A percentile compares a stretch with the other conserved stretches of the same genome.
Evolutionary conservation across 1,284 basidiomycete genomes (phyloP).

Genomic region (Boletellus deceptivus): DNA sequence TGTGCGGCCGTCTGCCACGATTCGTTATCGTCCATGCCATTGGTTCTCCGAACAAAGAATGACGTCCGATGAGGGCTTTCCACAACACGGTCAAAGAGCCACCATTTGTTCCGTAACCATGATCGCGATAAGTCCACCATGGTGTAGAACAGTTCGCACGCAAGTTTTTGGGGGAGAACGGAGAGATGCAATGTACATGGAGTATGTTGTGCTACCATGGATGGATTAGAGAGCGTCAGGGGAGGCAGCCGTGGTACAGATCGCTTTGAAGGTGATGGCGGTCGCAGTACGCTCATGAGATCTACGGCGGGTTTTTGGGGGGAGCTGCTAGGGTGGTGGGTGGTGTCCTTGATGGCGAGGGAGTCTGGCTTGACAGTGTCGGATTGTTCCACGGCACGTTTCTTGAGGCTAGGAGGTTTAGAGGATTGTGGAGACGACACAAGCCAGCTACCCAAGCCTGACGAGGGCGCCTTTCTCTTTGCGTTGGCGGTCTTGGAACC

Average conservation of each 20-base stretch:
- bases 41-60: constrained; percentile 62
- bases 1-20: constrained; percentile 63
- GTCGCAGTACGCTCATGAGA: constrained; percentile 56
- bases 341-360: constrained; percentile 19
- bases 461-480: constrained; percentile 45
- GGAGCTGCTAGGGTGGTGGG: constrained; percentile 12
- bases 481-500: constrained; percentile 13
- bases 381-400: constrained; percentile 6
- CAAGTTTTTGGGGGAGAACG: constrained; percentile 67
- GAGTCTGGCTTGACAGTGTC: constrained; percentile 1
- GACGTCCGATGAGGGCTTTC: constrained; percentile 83
- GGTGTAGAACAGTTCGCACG: constrained; percentile 65
- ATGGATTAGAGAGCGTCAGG: constrained; percentile 53
- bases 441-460: constrained; percentile 56
- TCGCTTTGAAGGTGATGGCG: constrained; percentile 45
- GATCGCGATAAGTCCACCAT: constrained; percentile 60
- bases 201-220: constrained; percentile 64
- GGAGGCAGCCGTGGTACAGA: constrained; percentile 46
- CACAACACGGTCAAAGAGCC: constrained; percentile 76
- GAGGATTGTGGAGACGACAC: constrained; percentile 20
- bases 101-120: constrained; percentile 82
- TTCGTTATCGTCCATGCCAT: constrained; percentile 42
- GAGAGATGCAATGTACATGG: constrained; percentile 76
- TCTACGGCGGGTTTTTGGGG: constrained; percentile 38
- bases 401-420: constrained; percentile 27